These are phyloP conservation scores for Gynandropsis gynandra DNA, from an alignment of 345 rosid species.

Conservation along the genomic window DNA sequence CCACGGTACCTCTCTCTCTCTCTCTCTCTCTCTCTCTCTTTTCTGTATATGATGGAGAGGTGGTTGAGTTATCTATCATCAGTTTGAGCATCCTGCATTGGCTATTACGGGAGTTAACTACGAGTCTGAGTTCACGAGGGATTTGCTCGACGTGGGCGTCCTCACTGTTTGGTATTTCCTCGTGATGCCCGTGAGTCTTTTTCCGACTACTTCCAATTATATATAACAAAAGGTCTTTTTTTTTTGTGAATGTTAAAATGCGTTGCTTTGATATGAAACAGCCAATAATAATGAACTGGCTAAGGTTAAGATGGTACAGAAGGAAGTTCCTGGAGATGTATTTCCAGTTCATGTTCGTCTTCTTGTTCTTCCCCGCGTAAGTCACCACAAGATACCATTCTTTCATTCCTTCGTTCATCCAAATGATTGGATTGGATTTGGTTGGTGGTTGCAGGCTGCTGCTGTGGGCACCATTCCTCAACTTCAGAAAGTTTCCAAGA, in stretches of 20 bases:
- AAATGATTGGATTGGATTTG: too few species aligned
- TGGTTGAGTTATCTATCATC: background rate
- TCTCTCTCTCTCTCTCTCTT: too few species aligned
- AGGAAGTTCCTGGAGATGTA: slow-evolving; percentile 81
- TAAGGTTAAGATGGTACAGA: slow-evolving; percentile 75
- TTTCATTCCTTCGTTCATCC: too few species aligned
- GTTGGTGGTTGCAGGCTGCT: slow-evolving; percentile 45
- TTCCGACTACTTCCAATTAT: background rate
- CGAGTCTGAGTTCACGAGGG: slow-evolving; percentile 39
- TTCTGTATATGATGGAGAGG: background rate
- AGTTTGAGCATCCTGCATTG: slow-evolving; percentile 67
- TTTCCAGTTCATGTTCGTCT: slow-evolving; percentile 82
- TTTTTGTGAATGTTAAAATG: background rate
- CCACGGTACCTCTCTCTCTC: slow-evolving; percentile 46
- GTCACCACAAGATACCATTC: slow-evolving; percentile 6
- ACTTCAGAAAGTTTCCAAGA: slow-evolving; percentile 85
- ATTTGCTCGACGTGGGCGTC: slow-evolving; percentile 44
- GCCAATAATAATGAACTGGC: slow-evolving; percentile 95
- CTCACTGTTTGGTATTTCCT: slow-evolving; percentile 65
- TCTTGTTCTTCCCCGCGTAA: slow-evolving; percentile 88
- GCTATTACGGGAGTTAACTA: slow-evolving; percentile 79
- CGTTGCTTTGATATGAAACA: slow-evolving; percentile 27
- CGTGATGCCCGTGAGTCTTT: slow-evolving; percentile 56
- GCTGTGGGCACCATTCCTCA: slow-evolving; percentile 87
- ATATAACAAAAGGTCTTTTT: background rate